phyloP scores from a whole-genome alignment of 2,329 filamentous ascomycete species.

The Septoria linicola region DNA sequence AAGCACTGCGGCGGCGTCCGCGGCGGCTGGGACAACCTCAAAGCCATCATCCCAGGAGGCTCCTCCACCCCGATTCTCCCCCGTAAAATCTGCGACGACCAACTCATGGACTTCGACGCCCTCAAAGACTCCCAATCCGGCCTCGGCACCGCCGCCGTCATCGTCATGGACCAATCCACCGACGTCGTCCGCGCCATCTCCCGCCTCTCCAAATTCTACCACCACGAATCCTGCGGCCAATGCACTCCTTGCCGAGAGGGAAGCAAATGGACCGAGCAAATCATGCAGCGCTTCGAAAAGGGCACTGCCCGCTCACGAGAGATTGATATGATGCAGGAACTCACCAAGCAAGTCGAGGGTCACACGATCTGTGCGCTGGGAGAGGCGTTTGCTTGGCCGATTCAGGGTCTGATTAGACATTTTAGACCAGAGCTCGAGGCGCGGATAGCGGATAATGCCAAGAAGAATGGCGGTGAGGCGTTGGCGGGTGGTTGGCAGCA shows the following conservation, averaged over 20 bases:
- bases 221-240: conserved; percentile 96
- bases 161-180: conserved; percentile 98
- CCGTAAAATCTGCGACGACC: conserved; percentile 84
- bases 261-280: conserved; percentile 98
- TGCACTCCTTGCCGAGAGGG: conserved; percentile 99
- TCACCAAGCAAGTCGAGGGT: conserved; percentile 98
- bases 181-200: conserved; percentile 94
- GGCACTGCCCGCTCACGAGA: conserved; percentile 85
- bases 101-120: conserved; percentile 98
- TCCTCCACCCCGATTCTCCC: conserved; percentile 95
- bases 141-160: conserved; percentile 94
- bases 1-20: conserved; percentile 96
- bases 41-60: conserved; percentile 91
- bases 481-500: conserved; percentile 87
- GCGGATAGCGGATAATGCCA: conserved; percentile 77
- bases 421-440: conserved; percentile 95
- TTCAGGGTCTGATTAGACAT: conserved; percentile 96
- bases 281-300: conserved; percentile 94
- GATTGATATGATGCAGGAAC: conserved; percentile 98
- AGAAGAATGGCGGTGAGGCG: conserved; percentile 69
- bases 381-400: conserved; percentile 97
- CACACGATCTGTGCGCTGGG: conserved; percentile 98
- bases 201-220: conserved; percentile 93
- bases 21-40: conserved; percentile 96
- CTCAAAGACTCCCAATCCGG: conserved; percentile 97